These are phyloP conservation scores for Diplocarpon mali DNA, from an alignment of 2,329 filamentous ascomycete genomes.

Conservation along the genomic window DNA sequence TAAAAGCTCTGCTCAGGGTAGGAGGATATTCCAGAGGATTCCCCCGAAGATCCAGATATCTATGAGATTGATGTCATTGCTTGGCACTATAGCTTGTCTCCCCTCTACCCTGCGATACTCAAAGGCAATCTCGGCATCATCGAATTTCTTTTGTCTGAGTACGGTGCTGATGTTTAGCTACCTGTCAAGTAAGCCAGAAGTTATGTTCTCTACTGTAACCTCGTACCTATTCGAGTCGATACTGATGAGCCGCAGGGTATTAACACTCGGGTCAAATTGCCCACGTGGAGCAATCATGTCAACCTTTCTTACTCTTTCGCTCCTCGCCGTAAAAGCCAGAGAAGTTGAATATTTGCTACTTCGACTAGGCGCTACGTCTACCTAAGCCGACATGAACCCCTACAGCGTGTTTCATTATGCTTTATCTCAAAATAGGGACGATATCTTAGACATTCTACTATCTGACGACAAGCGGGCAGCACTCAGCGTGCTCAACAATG, in stretches of 20 bases:
- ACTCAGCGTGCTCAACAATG: constrained; percentile 55
- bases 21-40: constrained; percentile 40
- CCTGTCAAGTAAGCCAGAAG: constrained; percentile 49
- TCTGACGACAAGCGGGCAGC: constrained; percentile 49
- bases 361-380: constrained; percentile 57
- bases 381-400: constrained; percentile 57
- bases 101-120: constrained; percentile 69
- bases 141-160: constrained; percentile 56
- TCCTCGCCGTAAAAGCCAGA: constrained; percentile 51
- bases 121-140: constrained; percentile 61
- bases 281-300: constrained; percentile 53
- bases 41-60: constrained; percentile 61
- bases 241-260: too few relatives aligned
- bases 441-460: constrained; percentile 39
- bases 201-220: too few relatives aligned
- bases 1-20: constrained; percentile 14
- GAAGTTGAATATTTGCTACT: constrained; percentile 56
- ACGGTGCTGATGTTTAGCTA: constrained; percentile 65
- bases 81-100: constrained; percentile 66
- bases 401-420: constrained; percentile 57
- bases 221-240: too few relatives aligned
- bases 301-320: constrained; percentile 53
- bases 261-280: constrained; percentile 25
- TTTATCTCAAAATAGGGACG: constrained; percentile 38
- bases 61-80: constrained; percentile 69